phyloP scores from a whole-genome alignment of 768 basidiomycete species.

The Lepiota brunneoincarnata region DNA sequence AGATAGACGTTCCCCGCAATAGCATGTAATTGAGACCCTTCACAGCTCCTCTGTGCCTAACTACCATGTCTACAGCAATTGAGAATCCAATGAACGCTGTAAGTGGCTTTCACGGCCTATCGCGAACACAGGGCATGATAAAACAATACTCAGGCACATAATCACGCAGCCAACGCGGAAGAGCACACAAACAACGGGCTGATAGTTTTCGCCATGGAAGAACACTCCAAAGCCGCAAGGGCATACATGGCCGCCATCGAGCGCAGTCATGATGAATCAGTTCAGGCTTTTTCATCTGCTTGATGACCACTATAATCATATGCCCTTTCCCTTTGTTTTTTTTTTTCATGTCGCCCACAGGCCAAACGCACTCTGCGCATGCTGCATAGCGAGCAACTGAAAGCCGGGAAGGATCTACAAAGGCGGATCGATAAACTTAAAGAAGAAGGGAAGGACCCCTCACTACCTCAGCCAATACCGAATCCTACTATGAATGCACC shows the following conservation, averaged over 20 bases:
- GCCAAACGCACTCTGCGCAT: conserved; percentile 75
- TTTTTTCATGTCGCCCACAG: too few species aligned
- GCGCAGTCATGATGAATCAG: conserved; percentile 70
- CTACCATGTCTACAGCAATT: conserved; percentile 32
- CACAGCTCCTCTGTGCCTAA: background rate
- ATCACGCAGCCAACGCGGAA: conserved; percentile 79
- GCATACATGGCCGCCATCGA: conserved; percentile 74
- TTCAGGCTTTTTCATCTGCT: conserved; percentile 27
- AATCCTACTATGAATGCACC: conserved; percentile 22
- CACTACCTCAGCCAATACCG: conserved; percentile 61
- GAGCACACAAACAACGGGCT: conserved; percentile 66
- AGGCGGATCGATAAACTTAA: conserved; percentile 68
- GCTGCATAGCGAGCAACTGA: conserved; percentile 72
- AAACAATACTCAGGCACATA: conserved; percentile 58
- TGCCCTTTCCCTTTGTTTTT: background rate
- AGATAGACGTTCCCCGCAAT: background rate
- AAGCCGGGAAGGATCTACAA: conserved; percentile 68
- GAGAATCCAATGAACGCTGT: conserved; percentile 54
- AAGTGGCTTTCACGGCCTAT: conserved; percentile 17
- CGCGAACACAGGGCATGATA: background rate
- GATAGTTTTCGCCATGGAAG: conserved; percentile 68
- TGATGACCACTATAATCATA: conserved; percentile 9
- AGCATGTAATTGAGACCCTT: conserved; percentile 2
- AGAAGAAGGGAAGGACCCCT: conserved; percentile 76
- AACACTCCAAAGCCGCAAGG: conserved; percentile 74